Evolutionary conservation across 2,329 filamentous ascomycete species (phyloP), one percentile per base, ranked within the genome.

Genomic region (Ascochyta fabae): DNA sequence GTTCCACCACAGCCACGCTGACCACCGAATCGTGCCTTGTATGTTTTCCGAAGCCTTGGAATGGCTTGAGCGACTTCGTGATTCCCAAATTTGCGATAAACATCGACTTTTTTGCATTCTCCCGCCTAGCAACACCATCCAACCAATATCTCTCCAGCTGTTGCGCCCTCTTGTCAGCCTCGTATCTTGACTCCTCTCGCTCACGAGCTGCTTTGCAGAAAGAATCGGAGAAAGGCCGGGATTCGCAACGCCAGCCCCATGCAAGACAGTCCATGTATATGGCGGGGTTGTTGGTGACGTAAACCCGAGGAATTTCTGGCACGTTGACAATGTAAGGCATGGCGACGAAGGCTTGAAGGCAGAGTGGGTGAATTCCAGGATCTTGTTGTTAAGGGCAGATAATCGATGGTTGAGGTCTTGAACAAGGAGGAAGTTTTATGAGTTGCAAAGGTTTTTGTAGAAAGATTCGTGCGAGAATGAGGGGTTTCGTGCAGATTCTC

Each of bases 251-350:
- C 60, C 63, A 66, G 15, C 59, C 51, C 53, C 60, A 66, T 2
- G 50, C 33, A 10, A 45, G 39, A 22, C 52, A 59, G 41, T 67
- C 63, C 23, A 69, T 56, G 48, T 58, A 66, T 36, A 69, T 65
- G n/a, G 33, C 48, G 1, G 60, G 58, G 39, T 66, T 57, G 40
- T 66, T 64, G 39, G 61, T 65, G 41, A 67, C 54, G 48, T 59
- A 68, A 12, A 58, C 55, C 4, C 57, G 57, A n/a, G 56, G 56
- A 24, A 49, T 52, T 15, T 33, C 39, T 3, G 62, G 64, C 6
- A 58, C 56, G 33, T 58, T 49, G 47, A 66, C 64, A 27, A 68
- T 57, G 53, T 68, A 68, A 3, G 65, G 64, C 65, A 68, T 68
- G 7, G 9, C 56, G 26, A 13, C 38, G 16, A n/a, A 3, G 27